A percentile compares a stretch with the other conserved stretches of the same genome.
Evolutionary conservation across 345 rosid genomes (phyloP).

Genomic region (Aegle marmelos): DNA sequence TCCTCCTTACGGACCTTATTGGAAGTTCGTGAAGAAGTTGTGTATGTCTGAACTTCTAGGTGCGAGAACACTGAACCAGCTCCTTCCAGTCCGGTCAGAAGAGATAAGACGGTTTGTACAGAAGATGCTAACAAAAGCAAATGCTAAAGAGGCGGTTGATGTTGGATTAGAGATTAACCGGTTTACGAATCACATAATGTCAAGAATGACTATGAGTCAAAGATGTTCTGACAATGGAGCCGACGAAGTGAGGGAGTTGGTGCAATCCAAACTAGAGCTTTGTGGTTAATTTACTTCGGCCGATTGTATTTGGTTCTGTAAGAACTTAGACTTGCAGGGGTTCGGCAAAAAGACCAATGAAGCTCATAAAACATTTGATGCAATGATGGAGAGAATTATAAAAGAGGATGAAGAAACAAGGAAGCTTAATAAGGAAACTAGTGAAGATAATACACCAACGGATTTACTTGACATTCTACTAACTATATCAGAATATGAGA

Average conservation of each 20-base stretch:
- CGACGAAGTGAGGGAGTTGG: conserved; percentile 36
- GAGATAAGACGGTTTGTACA: conserved; percentile 31
- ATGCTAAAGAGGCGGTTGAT: conserved; percentile 28
- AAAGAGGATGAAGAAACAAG: conserved; percentile 43
- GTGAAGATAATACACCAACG: conserved; percentile 10
- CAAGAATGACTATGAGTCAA: conserved; percentile 45
- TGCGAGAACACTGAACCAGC: conserved; percentile 31
- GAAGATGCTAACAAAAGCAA: conserved; percentile 30
- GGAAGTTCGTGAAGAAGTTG: conserved; percentile 68
- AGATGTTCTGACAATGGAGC: conserved; percentile 40
- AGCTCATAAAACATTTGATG: conserved; percentile 37
- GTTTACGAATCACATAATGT: conserved; percentile 37
- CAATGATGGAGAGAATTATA: conserved; percentile 40
- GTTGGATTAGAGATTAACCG: conserved; percentile 43
- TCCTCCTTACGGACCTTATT: conserved; percentile 57
- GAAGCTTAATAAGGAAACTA: conserved; percentile 23
- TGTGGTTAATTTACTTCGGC: conserved; percentile 49
- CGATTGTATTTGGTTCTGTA: conserved; percentile 52
- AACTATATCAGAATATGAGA: conserved; percentile 39
- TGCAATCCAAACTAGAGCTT: conserved; percentile 32
- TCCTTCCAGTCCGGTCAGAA: conserved; percentile 37
- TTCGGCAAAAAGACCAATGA: conserved; percentile 33
- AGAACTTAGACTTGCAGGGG: conserved; percentile 52
- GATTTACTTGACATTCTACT: conserved; percentile 52
- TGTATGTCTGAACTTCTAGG: conserved; percentile 49